Conservation (phyloP, 2,329 filamentous ascomycete species). For the Periglandula ipomoeae region DNA sequence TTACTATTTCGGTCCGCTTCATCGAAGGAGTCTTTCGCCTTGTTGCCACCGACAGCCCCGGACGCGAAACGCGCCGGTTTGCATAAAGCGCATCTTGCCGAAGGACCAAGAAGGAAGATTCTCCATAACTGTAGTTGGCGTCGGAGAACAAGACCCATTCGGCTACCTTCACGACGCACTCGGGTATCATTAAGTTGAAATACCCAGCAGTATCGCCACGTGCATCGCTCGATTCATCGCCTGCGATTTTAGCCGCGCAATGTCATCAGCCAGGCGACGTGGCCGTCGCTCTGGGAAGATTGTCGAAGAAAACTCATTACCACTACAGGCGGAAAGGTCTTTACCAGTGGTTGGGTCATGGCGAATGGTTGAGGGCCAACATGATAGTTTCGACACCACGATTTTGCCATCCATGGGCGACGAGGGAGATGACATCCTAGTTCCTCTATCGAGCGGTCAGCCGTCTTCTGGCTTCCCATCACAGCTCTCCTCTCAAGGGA, state of each 20-base stretch:
- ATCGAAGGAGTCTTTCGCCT: too few relatives aligned
- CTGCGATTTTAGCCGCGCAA: not conserved
- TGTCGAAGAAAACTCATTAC: slow-evolving; percentile 1
- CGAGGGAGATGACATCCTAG: slow-evolving; percentile 27
- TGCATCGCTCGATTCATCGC: not conserved
- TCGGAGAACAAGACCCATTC: too few relatives aligned
- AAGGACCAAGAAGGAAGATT: too few relatives aligned
- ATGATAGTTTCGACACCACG: slow-evolving; percentile 51
- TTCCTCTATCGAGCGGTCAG: slow-evolving; percentile 29
- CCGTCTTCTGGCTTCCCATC: slow-evolving; percentile 32
- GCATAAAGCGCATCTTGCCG: too few relatives aligned
- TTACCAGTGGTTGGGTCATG: slow-evolving; percentile 45
- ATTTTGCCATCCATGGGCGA: slow-evolving; percentile 37
- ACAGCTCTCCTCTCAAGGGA: slow-evolving; percentile 29
- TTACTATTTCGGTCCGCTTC: too few relatives aligned
- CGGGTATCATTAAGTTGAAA: not conserved
- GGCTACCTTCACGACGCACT: not conserved
- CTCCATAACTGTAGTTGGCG: too few relatives aligned
- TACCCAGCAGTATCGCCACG: not conserved
- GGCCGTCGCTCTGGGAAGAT: not conserved
- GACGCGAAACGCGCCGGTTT: too few relatives aligned
- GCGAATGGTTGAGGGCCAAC: slow-evolving; percentile 52
- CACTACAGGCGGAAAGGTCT: slow-evolving; percentile 14
- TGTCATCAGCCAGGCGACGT: slow-evolving; percentile 4
- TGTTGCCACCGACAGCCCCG: too few relatives aligned